phyloP scores from a whole-genome alignment of 2,329 filamentous ascomycete genomes.

The Zymoseptoria ardabiliae region DNA sequence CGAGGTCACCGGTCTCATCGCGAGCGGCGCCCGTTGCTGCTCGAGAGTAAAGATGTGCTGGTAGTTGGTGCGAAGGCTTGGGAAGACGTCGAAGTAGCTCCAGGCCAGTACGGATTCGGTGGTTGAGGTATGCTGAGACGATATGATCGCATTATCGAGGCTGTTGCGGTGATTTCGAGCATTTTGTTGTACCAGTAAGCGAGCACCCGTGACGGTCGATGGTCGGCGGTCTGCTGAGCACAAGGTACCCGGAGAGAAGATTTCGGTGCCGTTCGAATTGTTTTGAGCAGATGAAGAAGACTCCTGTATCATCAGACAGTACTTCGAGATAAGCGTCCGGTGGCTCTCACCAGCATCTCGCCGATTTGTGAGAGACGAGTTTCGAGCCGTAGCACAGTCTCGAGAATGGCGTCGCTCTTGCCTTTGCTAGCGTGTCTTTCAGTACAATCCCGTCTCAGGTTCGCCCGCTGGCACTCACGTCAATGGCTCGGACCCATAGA shows the following conservation, averaged over 20 bases:
- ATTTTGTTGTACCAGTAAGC: slow-evolving; percentile 8
- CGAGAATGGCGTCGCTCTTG: slow-evolving; percentile 11
- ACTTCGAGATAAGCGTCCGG: not conserved
- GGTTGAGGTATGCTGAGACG: slow-evolving; percentile 9
- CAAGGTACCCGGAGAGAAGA: not conserved
- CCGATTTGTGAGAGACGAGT: slow-evolving; percentile 3
- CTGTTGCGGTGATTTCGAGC: slow-evolving; percentile 5
- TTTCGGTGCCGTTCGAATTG: not conserved
- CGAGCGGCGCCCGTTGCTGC: slow-evolving; percentile 5
- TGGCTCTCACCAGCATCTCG: slow-evolving; percentile 1
- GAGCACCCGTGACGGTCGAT: slow-evolving; percentile 6
- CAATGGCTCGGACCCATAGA: slow-evolving; percentile 9
- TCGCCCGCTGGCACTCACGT: not conserved
- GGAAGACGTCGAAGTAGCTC: slow-evolving; percentile 8
- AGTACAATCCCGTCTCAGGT: not conserved
- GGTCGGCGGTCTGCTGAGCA: slow-evolving; percentile 3
- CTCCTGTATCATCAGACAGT: not conserved
- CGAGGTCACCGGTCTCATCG: not conserved
- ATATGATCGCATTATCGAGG: slow-evolving; percentile 9
- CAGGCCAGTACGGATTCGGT: slow-evolving; percentile 10
- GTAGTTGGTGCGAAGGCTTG: slow-evolving; percentile 4
- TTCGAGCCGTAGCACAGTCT: slow-evolving; percentile 7
- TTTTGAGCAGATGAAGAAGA: slow-evolving; percentile 3
- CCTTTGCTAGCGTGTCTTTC: slow-evolving; percentile 1
- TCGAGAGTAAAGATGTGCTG: slow-evolving; percentile 10